Evolutionary conservation across 2,329 filamentous ascomycete genomes (phyloP), one percentile per base, ranked within the genome.

Genomic region (Thermomyces lanuginosus): DNA sequence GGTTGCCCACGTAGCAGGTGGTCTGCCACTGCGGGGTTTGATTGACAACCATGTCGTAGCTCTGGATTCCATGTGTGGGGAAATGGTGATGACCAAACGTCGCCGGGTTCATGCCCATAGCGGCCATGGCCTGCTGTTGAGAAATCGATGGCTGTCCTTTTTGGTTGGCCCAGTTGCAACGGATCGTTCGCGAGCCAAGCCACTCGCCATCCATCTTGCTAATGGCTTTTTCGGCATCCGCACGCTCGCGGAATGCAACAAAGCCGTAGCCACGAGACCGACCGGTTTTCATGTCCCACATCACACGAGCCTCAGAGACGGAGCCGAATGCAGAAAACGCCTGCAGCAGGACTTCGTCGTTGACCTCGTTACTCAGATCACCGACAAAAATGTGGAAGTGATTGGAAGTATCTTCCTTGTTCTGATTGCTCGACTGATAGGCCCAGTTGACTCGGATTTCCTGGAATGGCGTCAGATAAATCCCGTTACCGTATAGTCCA

Each of bases 251-350:
- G 69, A 92, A 98, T 26, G 89, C 89, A 41, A 95, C 86, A 49
- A 98, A 98, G 8, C 89, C 89, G 48, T 98, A 98, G 34, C 89
- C 89, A 50, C 89, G 80, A 40, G 89, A 95, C 37, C 89, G 76
- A 40, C 89, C 89, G 18, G 89, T 98, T 69, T 98, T 98, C 89
- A 98, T 98, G 55, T 98, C 89, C 89, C 89, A 98, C 89, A 98
- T 98, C 38, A 98, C 89, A 45, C 89, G 83, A 33, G 89, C 89
- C 57, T 98, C 89, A 2, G 89, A 98, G 25, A 98, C 84, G 8
- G 75, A 81, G 21, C 89, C 89, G 53, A 95, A 98, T 22, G 82
- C 82, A 24, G 82, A 91, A 58, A 98, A 98, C 8, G 89, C 89
- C 56, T 93, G 84, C 9, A 78, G 64, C 12, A 98, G 67, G 27